These are phyloP conservation scores for Mortierella sp. DNA, from an alignment of 371 early-diverging fungal genomes.

Conservation along the genomic window DNA sequence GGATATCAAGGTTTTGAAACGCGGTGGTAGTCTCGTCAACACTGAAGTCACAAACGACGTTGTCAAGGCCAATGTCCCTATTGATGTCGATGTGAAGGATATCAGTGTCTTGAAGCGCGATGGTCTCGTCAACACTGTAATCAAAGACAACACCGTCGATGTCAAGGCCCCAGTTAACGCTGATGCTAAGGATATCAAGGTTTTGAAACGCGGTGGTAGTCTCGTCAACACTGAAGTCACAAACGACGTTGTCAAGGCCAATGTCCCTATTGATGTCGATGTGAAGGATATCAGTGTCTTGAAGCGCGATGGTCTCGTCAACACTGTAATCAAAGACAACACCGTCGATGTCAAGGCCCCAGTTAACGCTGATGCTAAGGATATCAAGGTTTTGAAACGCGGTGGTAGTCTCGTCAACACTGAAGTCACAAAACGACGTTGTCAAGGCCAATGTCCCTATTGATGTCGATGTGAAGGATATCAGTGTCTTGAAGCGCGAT, in stretches of 20 bases:
- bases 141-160: not conserved
- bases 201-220: not conserved
- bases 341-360: not conserved
- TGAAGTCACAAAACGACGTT: not conserved
- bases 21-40: not conserved
- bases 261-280: not conserved
- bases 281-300: constrained; percentile 6
- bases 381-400: constrained; percentile 2
- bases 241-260: constrained; percentile 1
- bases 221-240: not conserved
- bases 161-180: not conserved
- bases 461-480: not conserved
- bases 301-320: not conserved
- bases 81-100: not conserved
- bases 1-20: constrained; percentile 1
- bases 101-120: no score
- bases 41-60: not conserved
- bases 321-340: not conserved
- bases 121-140: not conserved
- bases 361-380: not conserved
- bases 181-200: not conserved
- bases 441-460: constrained; percentile 4
- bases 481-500: not conserved
- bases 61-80: not conserved
- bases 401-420: not conserved